Conservation (phyloP, 768 basidiomycete genomes). For the Hygrophorus pudorinus region DNA sequence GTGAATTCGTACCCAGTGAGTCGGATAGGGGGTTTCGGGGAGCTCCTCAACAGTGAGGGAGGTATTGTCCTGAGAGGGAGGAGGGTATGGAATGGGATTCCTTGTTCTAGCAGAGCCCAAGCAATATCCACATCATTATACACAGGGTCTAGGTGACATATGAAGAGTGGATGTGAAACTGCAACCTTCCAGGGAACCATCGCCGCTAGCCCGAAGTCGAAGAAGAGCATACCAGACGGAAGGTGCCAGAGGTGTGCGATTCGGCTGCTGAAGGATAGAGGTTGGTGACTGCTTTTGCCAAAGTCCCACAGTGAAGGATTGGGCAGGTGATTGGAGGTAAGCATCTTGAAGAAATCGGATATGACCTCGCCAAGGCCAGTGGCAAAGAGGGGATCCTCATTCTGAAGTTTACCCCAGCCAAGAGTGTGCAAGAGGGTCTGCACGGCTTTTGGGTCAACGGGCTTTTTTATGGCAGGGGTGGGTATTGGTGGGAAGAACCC, state of each 20-base stretch:
- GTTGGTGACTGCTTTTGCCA: not conserved
- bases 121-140: not conserved
- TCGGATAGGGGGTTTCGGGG: no score
- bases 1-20: no score
- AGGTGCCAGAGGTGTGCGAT: not conserved
- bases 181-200: not conserved
- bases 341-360: no score
- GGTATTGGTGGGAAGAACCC: not conserved
- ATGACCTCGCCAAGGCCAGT: not conserved
- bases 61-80: not conserved
- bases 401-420: not conserved
- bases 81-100: not conserved
- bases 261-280: not conserved
- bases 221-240: no score
- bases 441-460: no score
- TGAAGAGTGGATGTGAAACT: not conserved
- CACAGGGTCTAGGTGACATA: not conserved
- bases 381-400: not conserved
- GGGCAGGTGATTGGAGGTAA: no score
- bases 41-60: not conserved
- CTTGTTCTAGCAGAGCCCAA: not conserved
- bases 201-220: not conserved
- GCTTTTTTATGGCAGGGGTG: not conserved
- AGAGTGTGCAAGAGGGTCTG: not conserved
- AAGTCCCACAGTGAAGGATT: not conserved